phyloP scores from a whole-genome alignment of 2,329 filamentous ascomycete species.

The Escovopsis sp. region DNA sequence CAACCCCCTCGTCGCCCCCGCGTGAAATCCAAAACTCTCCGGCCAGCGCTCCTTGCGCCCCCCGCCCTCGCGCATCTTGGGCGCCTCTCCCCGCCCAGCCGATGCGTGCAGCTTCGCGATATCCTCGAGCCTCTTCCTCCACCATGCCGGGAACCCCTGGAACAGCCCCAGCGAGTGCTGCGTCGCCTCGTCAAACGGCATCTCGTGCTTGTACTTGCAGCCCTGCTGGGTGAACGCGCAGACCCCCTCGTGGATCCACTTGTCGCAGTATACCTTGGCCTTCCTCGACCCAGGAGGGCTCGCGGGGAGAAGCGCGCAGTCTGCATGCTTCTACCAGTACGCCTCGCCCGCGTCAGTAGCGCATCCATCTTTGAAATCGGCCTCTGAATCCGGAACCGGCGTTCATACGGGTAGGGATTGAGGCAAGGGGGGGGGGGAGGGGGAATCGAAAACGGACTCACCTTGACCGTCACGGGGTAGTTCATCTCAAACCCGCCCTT shows the following conservation, averaged over 20 bases:
- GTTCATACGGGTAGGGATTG: background rate
- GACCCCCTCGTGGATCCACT: slow-evolving; percentile 76
- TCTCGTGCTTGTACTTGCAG: slow-evolving; percentile 82
- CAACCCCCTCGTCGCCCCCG: too few relatives aligned
- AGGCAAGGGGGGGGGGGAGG: too few relatives aligned
- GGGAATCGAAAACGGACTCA: slow-evolving; percentile 15
- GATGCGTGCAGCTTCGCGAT: slow-evolving; percentile 11
- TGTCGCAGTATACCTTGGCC: slow-evolving; percentile 67
- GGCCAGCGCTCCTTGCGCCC: too few relatives aligned
- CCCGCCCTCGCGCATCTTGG: too few relatives aligned
- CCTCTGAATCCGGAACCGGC: background rate
- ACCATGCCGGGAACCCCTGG: slow-evolving; percentile 47
- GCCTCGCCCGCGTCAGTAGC: too few relatives aligned
- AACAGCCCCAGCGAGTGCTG: slow-evolving; percentile 58
- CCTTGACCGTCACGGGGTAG: slow-evolving; percentile 23
- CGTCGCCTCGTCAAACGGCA: slow-evolving; percentile 55
- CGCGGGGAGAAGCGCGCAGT: slow-evolving; percentile 15
- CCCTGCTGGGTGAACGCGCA: slow-evolving; percentile 79
- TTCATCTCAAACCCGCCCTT: slow-evolving; percentile 24
- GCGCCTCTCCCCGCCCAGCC: background rate
- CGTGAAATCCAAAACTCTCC: too few relatives aligned
- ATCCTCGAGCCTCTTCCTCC: slow-evolving; percentile 39
- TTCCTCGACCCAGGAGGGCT: slow-evolving; percentile 27
- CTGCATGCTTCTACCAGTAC: slow-evolving; percentile 17
- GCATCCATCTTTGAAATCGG: background rate